phyloP scores from a whole-genome alignment of 2,329 filamentous ascomycete species.

The Aspergillus chevalieri region DNA sequence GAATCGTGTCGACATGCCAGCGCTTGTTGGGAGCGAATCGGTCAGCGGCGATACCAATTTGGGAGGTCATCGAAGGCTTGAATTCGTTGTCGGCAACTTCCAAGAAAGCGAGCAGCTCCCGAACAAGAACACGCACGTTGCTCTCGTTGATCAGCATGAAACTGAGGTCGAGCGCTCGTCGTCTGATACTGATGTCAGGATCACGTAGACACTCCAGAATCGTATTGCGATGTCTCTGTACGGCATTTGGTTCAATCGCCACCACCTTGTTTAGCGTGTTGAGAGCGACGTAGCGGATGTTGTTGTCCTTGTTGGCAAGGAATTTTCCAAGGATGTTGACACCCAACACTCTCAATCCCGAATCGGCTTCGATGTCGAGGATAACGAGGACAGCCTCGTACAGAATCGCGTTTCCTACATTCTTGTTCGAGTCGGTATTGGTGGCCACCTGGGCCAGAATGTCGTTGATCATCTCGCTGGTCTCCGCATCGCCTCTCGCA shows the following conservation, averaged over 20 bases:
- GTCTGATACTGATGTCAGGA: slow-evolving; percentile 94
- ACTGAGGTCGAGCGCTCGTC: slow-evolving; percentile 91
- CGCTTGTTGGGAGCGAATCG: slow-evolving; percentile 93
- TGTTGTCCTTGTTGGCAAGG: slow-evolving; percentile 96
- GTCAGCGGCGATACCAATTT: slow-evolving; percentile 95
- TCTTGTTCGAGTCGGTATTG: slow-evolving; percentile 96
- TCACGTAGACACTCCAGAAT: slow-evolving; percentile 94
- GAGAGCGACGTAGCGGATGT: slow-evolving; percentile 94
- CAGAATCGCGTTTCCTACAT: slow-evolving; percentile 94
- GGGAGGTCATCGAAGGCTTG: slow-evolving; percentile 95
- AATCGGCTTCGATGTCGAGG: slow-evolving; percentile 95
- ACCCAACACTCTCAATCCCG: slow-evolving; percentile 83
- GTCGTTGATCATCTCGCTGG: slow-evolving; percentile 97
- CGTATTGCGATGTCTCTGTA: slow-evolving; percentile 93
- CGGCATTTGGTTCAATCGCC: slow-evolving; percentile 93
- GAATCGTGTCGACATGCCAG: slow-evolving; percentile 98
- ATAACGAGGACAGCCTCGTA: slow-evolving; percentile 97
- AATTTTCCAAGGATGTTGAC: slow-evolving; percentile 99
- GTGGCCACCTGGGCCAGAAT: slow-evolving; percentile 96
- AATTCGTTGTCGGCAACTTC: slow-evolving; percentile 98
- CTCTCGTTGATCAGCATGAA: slow-evolving; percentile 97
- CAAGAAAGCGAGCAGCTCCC: slow-evolving; percentile 88
- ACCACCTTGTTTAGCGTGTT: slow-evolving; percentile 98
- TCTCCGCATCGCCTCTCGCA: slow-evolving; percentile 75
- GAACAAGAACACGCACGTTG: slow-evolving; percentile 87